phyloP scores from a whole-genome alignment of 768 basidiomycete genomes.

The Naganishia randhawae region DNA sequence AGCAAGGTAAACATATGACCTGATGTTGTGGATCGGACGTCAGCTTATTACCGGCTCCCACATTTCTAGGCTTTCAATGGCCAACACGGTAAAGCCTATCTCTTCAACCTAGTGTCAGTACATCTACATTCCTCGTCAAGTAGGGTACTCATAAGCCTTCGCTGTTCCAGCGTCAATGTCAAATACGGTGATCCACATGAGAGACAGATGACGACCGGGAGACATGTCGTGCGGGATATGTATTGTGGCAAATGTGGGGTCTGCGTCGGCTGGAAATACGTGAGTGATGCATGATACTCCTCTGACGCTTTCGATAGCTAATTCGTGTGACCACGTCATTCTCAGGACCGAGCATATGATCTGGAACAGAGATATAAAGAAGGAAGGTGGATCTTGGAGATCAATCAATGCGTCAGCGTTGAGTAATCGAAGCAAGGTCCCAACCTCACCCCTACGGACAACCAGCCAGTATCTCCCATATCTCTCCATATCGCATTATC shows the following conservation, averaged over 20 bases:
- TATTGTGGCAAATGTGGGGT: conserved; percentile 84
- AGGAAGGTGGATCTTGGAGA: conserved; percentile 93
- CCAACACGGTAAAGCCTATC: conserved; percentile 89
- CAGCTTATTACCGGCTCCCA: neutral
- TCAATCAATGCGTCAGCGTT: conserved; percentile 24
- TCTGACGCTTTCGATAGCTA: neutral
- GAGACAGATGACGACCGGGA: conserved; percentile 92
- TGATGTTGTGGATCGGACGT: neutral
- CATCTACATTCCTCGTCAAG: neutral
- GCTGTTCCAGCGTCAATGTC: conserved; percentile 73
- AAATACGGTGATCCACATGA: conserved; percentile 84
- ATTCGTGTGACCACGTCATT: neutral
- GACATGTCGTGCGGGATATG: conserved; percentile 93
- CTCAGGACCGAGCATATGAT: conserved; percentile 89
- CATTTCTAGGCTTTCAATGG: conserved; percentile 81
- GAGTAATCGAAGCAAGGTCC: neutral
- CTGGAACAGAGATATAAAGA: conserved; percentile 93
- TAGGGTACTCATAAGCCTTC: neutral
- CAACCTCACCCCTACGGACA: neutral
- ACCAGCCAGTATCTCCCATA: neutral
- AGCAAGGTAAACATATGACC: conserved; percentile 31
- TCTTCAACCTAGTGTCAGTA: conserved; percentile 88
- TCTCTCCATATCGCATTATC: neutral
- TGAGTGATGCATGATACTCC: conserved; percentile 54
- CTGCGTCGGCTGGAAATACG: conserved; percentile 97